Base-by-base conservation (phyloP, 768 basidiomycete genomes). In the button mushroom (Agaricus bisporus) region DNA sequence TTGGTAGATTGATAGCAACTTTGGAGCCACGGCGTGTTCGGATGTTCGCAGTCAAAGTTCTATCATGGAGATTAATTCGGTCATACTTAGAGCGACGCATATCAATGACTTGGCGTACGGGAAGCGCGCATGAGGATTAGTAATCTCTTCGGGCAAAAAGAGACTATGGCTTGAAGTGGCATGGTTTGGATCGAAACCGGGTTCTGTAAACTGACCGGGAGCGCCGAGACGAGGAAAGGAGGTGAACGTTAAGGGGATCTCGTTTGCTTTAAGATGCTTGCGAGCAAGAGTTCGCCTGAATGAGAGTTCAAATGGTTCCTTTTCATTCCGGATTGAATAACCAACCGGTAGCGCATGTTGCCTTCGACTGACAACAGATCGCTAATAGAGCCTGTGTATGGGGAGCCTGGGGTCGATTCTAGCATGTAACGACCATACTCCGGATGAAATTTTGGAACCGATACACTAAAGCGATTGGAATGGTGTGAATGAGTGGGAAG, bases 361-460 rank as follows among this genome's bases (percentile, higher is more conserved):
- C 75, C 71, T 71, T 99, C 95, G 5, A 99, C 95, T 5, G 86
- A 81, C 36, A 98, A 75, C 17, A 98, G 78, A 67, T 95, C 93
- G 22, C 78, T 76, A 38, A 98, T 82, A 14, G 81, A 86, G 9
- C 91, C 93, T 5, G 91, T 88, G 71, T 98, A 98, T 2, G 97
- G 97, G 46, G 86, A 83, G 2, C 97, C 97, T 0, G 97, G 97
- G 0, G 95, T 99, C 2, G 93, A 93, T 67, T 99, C 97, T 49
- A 99, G 79, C 97, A 99, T 99, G 73, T 91, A 98, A 37, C 95
- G 81, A 38, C 97, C 97, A 72, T 98, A 99, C 69, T 99, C 97
- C 15, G 95, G 95, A 65, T 98, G 97, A 64, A 95, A 98, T 11
- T 86, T 88, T 2, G 97, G 97, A 22, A 92, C 80, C 2, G 83